phyloP scores from a whole-genome alignment of 345 rosid species.

The Pseudoturritis turrita region DNA sequence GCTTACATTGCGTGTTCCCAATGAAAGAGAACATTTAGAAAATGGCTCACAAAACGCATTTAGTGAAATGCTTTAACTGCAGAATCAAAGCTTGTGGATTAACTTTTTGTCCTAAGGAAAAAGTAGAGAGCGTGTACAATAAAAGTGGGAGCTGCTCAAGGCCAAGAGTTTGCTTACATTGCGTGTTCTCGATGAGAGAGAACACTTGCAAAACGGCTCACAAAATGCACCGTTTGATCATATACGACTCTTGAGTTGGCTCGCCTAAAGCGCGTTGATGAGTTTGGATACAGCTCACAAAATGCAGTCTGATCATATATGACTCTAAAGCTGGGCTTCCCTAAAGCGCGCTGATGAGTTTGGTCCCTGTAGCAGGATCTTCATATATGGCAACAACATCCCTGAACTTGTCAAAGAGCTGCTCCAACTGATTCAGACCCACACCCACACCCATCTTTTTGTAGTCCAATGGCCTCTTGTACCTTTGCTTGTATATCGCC shows the following conservation, averaged over 20 bases:
- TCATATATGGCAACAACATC: slow-evolving; percentile 65
- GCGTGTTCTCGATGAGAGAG: too few relatives aligned
- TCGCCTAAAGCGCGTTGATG: too few relatives aligned
- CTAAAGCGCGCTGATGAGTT: slow-evolving; percentile 42
- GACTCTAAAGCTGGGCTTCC: not conserved
- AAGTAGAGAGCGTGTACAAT: too few relatives aligned
- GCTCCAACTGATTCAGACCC: slow-evolving; percentile 68
- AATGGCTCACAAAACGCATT: not conserved
- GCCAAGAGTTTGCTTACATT: too few relatives aligned
- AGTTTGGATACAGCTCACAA: too few relatives aligned
- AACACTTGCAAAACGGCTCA: too few relatives aligned
- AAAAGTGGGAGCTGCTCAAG: too few relatives aligned
- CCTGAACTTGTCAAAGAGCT: slow-evolving; percentile 57
- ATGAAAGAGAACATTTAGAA: not conserved
- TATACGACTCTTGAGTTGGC: too few relatives aligned
- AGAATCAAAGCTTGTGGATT: too few relatives aligned
- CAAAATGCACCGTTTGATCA: too few relatives aligned
- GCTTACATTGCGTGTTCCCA: not conserved
- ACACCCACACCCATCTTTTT: slow-evolving; percentile 54
- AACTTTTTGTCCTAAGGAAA: too few relatives aligned
- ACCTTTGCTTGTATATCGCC: slow-evolving; percentile 71
- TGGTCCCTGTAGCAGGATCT: slow-evolving; percentile 56
- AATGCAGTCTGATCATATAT: not conserved
- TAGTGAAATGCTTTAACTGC: too few relatives aligned
- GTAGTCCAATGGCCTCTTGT: slow-evolving; percentile 65